phyloP scores from a whole-genome alignment of 345 rosid genomes.

The Arabidopsis thaliana region DNA sequence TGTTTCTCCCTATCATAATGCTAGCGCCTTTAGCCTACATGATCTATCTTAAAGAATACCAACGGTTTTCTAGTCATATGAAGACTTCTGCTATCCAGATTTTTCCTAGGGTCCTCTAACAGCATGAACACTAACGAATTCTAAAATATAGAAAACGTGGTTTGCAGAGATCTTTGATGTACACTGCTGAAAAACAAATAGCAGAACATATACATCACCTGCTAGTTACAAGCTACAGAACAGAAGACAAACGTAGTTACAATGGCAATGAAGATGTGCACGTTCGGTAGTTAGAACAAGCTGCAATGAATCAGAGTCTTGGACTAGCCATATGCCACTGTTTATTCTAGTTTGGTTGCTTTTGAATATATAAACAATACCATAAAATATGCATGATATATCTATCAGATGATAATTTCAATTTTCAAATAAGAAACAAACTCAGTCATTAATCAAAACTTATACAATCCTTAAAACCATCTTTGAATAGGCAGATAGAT shows the following conservation, averaged over 20 bases:
- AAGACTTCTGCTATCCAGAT: constrained; percentile 1
- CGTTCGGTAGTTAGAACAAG: neutral
- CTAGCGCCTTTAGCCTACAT: neutral
- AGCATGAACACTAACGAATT: constrained; percentile 15
- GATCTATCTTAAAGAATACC: constrained; percentile 6
- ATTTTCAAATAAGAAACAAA: neutral
- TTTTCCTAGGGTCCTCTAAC: constrained; percentile 4
- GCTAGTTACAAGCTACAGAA: constrained; percentile 3
- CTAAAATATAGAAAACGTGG: neutral
- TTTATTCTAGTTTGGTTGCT: constrained; percentile 4
- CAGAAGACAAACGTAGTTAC: neutral
- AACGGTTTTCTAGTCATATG: neutral
- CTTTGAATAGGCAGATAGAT: constrained; percentile 3
- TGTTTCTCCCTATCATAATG: neutral
- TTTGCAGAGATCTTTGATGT: constrained; percentile 23
- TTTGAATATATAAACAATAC: neutral
- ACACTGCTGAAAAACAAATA: constrained; percentile 13
- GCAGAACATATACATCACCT: constrained; percentile 21
- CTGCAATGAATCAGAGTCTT: constrained; percentile 7
- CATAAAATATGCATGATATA: neutral
- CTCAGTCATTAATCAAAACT: neutral
- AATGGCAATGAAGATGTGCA: neutral
- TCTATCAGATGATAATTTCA: neutral
- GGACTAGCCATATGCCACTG: neutral
- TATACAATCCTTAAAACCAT: constrained; percentile 2